A percentile compares a stretch with the other conserved stretches of the same genome.
Conservation (phyloP, 305 asterid genomes). For the Solanum chacoense region DNA sequence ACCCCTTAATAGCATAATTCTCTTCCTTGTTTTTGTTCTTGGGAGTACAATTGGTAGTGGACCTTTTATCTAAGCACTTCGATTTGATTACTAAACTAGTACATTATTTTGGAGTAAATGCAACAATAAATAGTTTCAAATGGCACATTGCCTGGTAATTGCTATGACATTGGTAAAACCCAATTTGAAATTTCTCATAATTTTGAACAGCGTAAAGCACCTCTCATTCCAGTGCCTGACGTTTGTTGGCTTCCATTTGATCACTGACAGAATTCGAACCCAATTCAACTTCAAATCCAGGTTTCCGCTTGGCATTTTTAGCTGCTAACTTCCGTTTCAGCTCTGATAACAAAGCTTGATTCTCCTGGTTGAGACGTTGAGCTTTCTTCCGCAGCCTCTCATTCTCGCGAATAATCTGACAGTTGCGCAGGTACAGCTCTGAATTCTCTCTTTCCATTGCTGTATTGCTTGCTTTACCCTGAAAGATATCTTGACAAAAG, state of each 20-base stretch:
- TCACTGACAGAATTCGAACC: conserved; percentile 16
- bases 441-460: conserved; percentile 37
- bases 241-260: conserved; percentile 15
- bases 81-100: background rate
- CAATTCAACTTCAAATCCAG: conserved; percentile 9
- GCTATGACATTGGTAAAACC: background rate
- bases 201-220: background rate
- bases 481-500: background rate
- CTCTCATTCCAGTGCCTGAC: conserved; percentile 14
- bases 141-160: background rate
- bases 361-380: conserved; percentile 39
- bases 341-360: conserved; percentile 36
- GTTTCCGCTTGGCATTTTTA: conserved; percentile 1
- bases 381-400: conserved; percentile 48
- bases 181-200: background rate
- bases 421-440: conserved; percentile 46
- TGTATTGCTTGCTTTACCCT: background rate
- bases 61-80: background rate
- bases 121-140: background rate
- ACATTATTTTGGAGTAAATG: background rate
- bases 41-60: background rate
- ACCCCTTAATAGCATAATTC: background rate
- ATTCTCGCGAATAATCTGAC: conserved; percentile 32
- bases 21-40: background rate
- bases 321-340: conserved; percentile 26